Percentiles rank a stretch among this genome's conserved stretches.
These are phyloP conservation scores for Pyrenochaeta sp. DNA, from an alignment of 2,329 filamentous ascomycete species.

Conservation along the genomic window DNA sequence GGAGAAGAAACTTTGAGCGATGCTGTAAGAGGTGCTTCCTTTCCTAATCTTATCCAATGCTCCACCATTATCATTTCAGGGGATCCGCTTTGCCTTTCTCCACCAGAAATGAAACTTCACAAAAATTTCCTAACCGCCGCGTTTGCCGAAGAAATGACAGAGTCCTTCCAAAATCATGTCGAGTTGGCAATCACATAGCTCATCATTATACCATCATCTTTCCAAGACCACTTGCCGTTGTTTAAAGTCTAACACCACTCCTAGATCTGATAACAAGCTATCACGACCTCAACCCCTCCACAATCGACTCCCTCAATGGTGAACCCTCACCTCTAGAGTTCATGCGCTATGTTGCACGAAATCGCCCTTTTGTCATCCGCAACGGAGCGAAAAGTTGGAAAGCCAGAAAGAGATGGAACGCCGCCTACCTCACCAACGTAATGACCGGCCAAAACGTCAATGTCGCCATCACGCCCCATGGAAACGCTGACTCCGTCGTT, in stretches of 20 bases:
- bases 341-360: constrained; percentile 77
- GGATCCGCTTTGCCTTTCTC: neutral
- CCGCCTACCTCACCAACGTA: constrained; percentile 63
- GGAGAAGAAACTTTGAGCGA: constrained; percentile 32
- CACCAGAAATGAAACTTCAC: neutral
- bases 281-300: constrained; percentile 72
- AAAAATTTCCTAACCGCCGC: neutral
- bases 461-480: constrained; percentile 78
- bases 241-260: neutral
- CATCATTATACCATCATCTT: neutral
- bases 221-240: neutral
- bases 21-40: constrained; percentile 49
- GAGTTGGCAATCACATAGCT: neutral
- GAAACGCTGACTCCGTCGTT: constrained; percentile 69
- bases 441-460: constrained; percentile 70
- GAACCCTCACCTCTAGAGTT: constrained; percentile 81
- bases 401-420: constrained; percentile 70
- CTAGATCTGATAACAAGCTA: constrained; percentile 70
- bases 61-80: neutral
- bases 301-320: constrained; percentile 67
- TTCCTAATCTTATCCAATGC: constrained; percentile 6
- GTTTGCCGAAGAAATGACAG: neutral
- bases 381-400: constrained; percentile 69
- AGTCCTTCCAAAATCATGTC: neutral
- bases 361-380: constrained; percentile 77